Conservation (phyloP, 1,284 basidiomycete species). For the Coriolopsis trogii region DNA sequence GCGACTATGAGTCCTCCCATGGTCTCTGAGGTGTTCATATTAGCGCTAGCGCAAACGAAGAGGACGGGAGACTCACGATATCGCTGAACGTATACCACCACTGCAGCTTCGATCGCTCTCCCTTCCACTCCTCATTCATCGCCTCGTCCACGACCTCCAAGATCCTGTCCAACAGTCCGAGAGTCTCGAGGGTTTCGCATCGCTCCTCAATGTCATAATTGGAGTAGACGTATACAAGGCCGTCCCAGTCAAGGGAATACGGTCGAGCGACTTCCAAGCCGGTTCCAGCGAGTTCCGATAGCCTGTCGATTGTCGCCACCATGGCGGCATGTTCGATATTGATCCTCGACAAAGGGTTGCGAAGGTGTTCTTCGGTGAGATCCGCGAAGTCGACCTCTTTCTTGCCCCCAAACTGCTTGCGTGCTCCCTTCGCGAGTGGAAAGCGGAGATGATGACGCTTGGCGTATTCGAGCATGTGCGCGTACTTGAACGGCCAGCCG, state of each 20-base stretch:
- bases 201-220: constrained; percentile 1
- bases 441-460: neutral
- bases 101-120: neutral
- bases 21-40: no score
- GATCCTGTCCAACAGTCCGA: neutral
- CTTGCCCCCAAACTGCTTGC: neutral
- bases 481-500: neutral
- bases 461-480: neutral
- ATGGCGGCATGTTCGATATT: no score
- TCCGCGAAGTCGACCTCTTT: constrained; percentile 1
- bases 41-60: no score
- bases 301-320: neutral
- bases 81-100: no score
- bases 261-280: neutral
- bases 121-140: neutral
- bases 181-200: neutral
- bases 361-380: neutral
- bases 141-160: neutral
- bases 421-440: neutral
- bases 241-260: neutral
- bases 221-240: constrained; percentile 1
- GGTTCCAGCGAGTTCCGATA: neutral
- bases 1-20: no score
- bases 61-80: no score
- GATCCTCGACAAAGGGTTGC: neutral